These are phyloP conservation scores for Colletotrichum siamense DNA, from an alignment of 2,329 filamentous ascomycete genomes.

Conservation along the genomic window DNA sequence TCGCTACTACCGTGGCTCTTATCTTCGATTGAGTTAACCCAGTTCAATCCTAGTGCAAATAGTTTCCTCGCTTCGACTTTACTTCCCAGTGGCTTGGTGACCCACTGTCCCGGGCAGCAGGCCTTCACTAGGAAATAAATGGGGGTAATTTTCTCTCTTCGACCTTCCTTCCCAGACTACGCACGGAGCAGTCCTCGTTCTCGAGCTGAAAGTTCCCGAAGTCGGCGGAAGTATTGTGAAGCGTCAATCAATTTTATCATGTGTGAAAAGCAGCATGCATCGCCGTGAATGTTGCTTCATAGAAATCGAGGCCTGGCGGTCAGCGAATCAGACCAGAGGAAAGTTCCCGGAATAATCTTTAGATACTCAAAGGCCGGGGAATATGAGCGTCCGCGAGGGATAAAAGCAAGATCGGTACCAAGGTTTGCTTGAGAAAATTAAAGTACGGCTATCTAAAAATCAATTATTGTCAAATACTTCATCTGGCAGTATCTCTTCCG, in stretches of 20 bases:
- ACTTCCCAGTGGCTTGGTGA: neutral
- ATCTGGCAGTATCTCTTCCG: neutral
- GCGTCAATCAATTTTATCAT: neutral
- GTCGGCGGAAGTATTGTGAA: neutral
- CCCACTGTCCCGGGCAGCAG: neutral
- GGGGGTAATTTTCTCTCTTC: neutral
- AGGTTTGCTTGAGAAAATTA: neutral
- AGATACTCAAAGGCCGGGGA: neutral
- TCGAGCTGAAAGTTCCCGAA: neutral
- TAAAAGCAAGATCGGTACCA: neutral
- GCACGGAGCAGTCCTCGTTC: neutral
- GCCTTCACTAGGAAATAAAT: neutral
- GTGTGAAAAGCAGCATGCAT: neutral
- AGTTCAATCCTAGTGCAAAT: neutral
- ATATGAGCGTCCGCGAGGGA: neutral
- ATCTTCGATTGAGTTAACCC: neutral
- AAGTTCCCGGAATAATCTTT: neutral
- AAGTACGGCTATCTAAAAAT: neutral
- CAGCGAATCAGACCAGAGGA: neutral
- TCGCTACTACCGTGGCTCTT: neutral
- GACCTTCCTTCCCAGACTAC: slow-evolving; percentile 2
- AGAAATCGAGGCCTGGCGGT: neutral
- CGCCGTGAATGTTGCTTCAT: neutral
- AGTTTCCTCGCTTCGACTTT: neutral
- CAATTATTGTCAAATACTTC: neutral